Evolutionary conservation across 1,284 basidiomycete species (phyloP).

Genomic region (Ganoderma sinense): DNA sequence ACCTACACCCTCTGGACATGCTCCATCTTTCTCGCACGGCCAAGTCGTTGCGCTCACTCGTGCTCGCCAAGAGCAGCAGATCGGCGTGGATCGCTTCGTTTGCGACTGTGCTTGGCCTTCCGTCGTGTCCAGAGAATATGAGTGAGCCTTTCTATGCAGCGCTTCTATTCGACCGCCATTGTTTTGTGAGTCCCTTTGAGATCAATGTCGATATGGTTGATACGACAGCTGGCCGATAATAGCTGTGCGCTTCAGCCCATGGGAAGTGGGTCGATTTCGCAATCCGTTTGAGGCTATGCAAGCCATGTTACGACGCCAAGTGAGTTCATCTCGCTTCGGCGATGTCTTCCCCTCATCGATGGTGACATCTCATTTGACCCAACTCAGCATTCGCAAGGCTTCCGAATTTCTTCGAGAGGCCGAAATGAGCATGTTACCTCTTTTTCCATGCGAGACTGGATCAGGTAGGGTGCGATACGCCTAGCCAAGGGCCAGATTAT

Average conservation of each 20-base stretch:
- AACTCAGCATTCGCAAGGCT: conserved; percentile 2
- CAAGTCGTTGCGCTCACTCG: conserved; percentile 14
- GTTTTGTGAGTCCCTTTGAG: conserved; percentile 17
- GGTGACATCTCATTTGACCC: neutral
- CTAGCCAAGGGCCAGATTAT: too few species aligned
- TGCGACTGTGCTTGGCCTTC: conserved; percentile 1
- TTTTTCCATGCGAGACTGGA: conserved; percentile 1
- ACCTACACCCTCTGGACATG: conserved; percentile 17
- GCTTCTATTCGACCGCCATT: conserved; percentile 32
- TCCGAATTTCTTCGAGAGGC: neutral
- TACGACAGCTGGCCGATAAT: neutral
- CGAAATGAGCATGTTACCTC: neutral
- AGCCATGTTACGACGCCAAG: conserved; percentile 11
- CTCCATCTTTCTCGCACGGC: conserved; percentile 10
- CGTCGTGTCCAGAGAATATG: neutral
- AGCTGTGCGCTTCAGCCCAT: conserved; percentile 13
- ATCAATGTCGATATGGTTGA: neutral
- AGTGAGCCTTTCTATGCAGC: neutral
- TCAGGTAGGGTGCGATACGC: neutral
- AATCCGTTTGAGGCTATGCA: conserved; percentile 20
- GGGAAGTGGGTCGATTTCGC: conserved; percentile 19
- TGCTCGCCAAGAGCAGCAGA: conserved; percentile 25
- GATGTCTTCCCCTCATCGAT: neutral
- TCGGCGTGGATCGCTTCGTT: conserved; percentile 27
- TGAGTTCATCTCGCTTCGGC: neutral